Evolutionary conservation across 1,284 basidiomycete genomes (phyloP).

Genomic region (Tausonia pullulans): DNA sequence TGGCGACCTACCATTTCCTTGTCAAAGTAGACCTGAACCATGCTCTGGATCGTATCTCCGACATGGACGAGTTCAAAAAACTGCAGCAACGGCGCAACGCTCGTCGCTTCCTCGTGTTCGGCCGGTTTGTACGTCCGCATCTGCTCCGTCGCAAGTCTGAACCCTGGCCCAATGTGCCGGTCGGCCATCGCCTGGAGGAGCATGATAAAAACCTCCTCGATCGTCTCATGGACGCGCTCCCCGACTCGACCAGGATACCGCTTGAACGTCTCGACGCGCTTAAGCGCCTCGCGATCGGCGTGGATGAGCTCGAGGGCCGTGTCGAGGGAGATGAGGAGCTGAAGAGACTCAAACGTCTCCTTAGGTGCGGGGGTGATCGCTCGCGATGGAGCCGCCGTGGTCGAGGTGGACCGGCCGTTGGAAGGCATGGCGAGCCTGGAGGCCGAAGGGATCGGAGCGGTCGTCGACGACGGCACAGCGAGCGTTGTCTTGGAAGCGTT

Average conservation of each 20-base stretch:
- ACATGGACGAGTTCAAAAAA: slow-evolving; percentile 97
- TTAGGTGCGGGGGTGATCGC: slow-evolving; percentile 19
- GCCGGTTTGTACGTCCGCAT: slow-evolving; percentile 80
- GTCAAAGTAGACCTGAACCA: slow-evolving; percentile 96
- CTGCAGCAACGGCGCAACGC: slow-evolving; percentile 81
- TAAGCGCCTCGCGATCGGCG: slow-evolving; percentile 75
- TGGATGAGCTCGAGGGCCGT: slow-evolving; percentile 86
- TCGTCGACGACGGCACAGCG: background rate
- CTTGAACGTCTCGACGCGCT: slow-evolving; percentile 80
- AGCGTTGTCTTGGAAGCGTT: background rate
- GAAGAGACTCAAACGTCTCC: slow-evolving; percentile 50
- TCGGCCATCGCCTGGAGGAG: slow-evolving; percentile 67
- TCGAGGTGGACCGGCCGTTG: background rate
- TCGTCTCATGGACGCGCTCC: slow-evolving; percentile 67
- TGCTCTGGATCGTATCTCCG: slow-evolving; percentile 92
- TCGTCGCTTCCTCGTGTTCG: slow-evolving; percentile 62
- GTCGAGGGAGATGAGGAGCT: slow-evolving; percentile 82
- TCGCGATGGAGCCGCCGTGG: slow-evolving; percentile 17
- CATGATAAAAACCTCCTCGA: slow-evolving; percentile 84
- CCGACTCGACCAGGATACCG: slow-evolving; percentile 75
- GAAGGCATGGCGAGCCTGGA: background rate
- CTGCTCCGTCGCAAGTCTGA: slow-evolving; percentile 62
- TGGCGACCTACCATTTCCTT: slow-evolving; percentile 61
- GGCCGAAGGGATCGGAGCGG: background rate
- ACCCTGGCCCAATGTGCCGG: slow-evolving; percentile 74